These are phyloP conservation scores for Dothideomycetes sp. DNA, from an alignment of 2,329 filamentous ascomycete species.

Conservation along the genomic window DNA sequence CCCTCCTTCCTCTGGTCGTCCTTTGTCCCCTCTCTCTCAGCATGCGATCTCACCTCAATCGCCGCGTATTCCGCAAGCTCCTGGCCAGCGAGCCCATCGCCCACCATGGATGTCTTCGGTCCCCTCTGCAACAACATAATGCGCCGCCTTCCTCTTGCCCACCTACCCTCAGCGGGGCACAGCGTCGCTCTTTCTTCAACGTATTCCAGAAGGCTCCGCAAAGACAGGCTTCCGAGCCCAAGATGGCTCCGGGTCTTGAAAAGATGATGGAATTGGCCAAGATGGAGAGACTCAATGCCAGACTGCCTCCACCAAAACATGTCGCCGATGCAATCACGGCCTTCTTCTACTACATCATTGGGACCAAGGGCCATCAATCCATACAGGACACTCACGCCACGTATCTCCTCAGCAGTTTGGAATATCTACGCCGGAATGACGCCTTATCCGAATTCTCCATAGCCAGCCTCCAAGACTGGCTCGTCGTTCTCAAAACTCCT, in stretches of 20 bases:
- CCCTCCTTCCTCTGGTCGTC: too few species aligned
- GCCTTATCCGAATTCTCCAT: background rate
- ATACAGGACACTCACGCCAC: slow-evolving; percentile 60
- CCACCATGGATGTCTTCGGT: slow-evolving; percentile 37
- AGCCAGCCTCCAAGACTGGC: background rate
- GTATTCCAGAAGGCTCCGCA: slow-evolving; percentile 51
- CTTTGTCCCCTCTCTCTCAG: background rate
- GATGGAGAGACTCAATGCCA: slow-evolving; percentile 52
- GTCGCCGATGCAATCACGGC: slow-evolving; percentile 55
- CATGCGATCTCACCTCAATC: slow-evolving; percentile 54
- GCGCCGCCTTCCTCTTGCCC: slow-evolving; percentile 23
- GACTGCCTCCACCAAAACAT: slow-evolving; percentile 55
- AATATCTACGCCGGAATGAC: slow-evolving; percentile 44
- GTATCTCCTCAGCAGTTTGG: slow-evolving; percentile 50
- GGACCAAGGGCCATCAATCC: slow-evolving; percentile 33
- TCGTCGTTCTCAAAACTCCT: background rate
- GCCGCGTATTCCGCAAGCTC: slow-evolving; percentile 50
- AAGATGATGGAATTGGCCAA: slow-evolving; percentile 60
- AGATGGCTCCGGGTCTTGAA: slow-evolving; percentile 62
- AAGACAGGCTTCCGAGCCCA: slow-evolving; percentile 48
- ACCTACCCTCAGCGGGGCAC: slow-evolving; percentile 15
- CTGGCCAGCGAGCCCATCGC: slow-evolving; percentile 42
- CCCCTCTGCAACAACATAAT: slow-evolving; percentile 21
- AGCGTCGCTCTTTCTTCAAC: slow-evolving; percentile 52
- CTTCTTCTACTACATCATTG: slow-evolving; percentile 47